These are phyloP conservation scores for Brassica hybrid DNA, from an alignment of 441 rosid species.

Conservation along the genomic window DNA sequence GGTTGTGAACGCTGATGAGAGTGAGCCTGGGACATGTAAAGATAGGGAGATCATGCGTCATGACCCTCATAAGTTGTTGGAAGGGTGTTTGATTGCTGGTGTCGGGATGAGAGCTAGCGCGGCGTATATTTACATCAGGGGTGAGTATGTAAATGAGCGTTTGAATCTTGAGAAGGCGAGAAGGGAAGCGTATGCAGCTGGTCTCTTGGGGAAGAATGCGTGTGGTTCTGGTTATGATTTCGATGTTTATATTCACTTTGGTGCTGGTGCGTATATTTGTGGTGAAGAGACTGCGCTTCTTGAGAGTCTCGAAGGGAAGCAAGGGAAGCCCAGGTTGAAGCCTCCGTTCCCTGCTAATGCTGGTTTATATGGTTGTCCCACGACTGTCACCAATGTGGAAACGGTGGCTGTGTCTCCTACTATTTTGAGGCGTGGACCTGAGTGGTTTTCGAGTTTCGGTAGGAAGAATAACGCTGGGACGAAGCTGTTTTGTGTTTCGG, in stretches of 20 bases:
- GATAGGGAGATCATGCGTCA: constrained; percentile 99
- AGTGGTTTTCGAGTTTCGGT: constrained; percentile 99
- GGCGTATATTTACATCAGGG: constrained; percentile 96
- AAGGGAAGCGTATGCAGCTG: constrained; percentile 93
- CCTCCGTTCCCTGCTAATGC: constrained; percentile 99
- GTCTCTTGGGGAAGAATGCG: constrained; percentile 93
- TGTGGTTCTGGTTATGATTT: constrained; percentile 99
- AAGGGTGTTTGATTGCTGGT: constrained; percentile 98
- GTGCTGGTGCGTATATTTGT: constrained; percentile 99
- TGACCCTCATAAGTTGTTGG: constrained; percentile 95
- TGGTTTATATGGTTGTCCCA: constrained; percentile 96
- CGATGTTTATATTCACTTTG: constrained; percentile 95
- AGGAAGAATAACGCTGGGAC: constrained; percentile 95
- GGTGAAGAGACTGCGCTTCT: constrained; percentile 99
- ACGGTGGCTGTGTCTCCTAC: constrained; percentile 98
- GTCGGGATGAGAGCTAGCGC: constrained; percentile 99
- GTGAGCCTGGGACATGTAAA: constrained; percentile 99
- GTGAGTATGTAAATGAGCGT: constrained; percentile 96
- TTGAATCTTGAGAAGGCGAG: constrained; percentile 79
- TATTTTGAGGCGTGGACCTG: constrained; percentile 94
- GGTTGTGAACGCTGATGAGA: constrained; percentile 98
- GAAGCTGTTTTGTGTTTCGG: constrained; percentile 85
- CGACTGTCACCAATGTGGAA: constrained; percentile 97
- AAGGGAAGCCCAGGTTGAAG: constrained; percentile 99
- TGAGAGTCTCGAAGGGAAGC: constrained; percentile 99